Base-by-base conservation (phyloP, 1,284 basidiomycete species). In the Ustilago nuda region DNA sequence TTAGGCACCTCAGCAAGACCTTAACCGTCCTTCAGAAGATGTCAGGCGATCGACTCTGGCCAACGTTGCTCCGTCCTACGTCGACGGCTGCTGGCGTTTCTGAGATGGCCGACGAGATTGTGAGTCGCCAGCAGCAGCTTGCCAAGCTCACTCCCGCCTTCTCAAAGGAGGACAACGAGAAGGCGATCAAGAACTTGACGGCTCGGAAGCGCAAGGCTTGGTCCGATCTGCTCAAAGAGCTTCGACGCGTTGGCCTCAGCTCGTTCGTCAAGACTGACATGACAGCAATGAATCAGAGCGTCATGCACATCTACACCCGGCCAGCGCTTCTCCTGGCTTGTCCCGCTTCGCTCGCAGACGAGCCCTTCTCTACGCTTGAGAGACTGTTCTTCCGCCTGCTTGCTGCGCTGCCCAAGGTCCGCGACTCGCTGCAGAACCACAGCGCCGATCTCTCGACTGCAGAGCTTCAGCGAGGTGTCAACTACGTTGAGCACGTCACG, bases 161-260 rank as follows among this genome's bases (percentile, higher is more conserved):
- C 35, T 63, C 74, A 8, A 85, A 74, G 36, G 80, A 81, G 41
- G 78, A 81, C 46, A 85, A 92, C 58, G 88, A 88, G 66, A 95
- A 94, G 87, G 88, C 90, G 51, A 89, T 90, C 75, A 97, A 96
- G 85, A 90, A 92, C 41, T 87, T 95, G 56, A 90, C 92, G 17
- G 85, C 86, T 8, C 90, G 93, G 36, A 99, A 99, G 87, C 89
- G 93, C 68, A 94, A 94, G 84, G 95, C 95, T 1, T 95, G 92
- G 90, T 91, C 92, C 33, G 94, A 98, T 84, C 88, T 98, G 23
- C 88, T 98, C 72, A 96, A 94, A 87, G 93, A 95, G 82, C 88
- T 98, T 43, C 93, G 93, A 82, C 89, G 90, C 1, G 88, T 91
- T 35, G 97, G 97, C 6, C 89, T 98, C 65, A 70, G 82, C 55